Base-by-base conservation (phyloP, 2,329 filamentous ascomycete genomes). In the Myriosclerotinia duriaeana region DNA sequence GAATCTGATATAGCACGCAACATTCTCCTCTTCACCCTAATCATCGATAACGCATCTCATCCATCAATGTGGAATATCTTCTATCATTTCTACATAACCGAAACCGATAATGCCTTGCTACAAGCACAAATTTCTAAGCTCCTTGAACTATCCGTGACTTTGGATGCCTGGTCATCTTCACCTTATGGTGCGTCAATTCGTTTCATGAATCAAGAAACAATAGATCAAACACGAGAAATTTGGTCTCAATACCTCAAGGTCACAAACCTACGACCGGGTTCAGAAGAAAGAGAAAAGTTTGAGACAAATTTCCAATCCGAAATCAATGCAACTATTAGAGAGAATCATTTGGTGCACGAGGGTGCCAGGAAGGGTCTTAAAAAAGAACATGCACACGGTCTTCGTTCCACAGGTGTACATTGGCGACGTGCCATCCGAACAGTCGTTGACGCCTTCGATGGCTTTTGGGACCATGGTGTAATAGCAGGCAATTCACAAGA, bases 1-100 rank as follows among this genome's bases (percentile, higher is more conserved):
- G 34, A 66, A 22, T 38, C 9, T 8, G 20, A 26, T 56, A 12
- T 30, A 68, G 67, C 67, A 30, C 59, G 67, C 22, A 67, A 68
- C 17, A 55, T 65, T n/a, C 48, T 67, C 2, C 50, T 68, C 1
- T 60, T 59, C 22, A 42, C 60, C 12, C 40, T 68, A 2, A 15
- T 68, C n/a, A 38, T 68, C 15, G 60, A 68, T 22, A 55, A 63
- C 17, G 36, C n/a, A 12, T 9, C 42, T 14, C 15, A 40, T 40
- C 11, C 15, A 17, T 42, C 52, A n/a, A 61, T 58, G 12, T 68
- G 67, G 67, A 65, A 61, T 15, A 44, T 61, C 11, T 68, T 64
- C 34, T 67, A 68, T 38, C 60, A 68, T 53, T 26, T 64, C 30
- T 64, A 50, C 36, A 22, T 68, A 5, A 62, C 66, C 2, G 48